phyloP scores from a whole-genome alignment of 2,329 filamentous ascomycete genomes.

The Xylariales sp. region DNA sequence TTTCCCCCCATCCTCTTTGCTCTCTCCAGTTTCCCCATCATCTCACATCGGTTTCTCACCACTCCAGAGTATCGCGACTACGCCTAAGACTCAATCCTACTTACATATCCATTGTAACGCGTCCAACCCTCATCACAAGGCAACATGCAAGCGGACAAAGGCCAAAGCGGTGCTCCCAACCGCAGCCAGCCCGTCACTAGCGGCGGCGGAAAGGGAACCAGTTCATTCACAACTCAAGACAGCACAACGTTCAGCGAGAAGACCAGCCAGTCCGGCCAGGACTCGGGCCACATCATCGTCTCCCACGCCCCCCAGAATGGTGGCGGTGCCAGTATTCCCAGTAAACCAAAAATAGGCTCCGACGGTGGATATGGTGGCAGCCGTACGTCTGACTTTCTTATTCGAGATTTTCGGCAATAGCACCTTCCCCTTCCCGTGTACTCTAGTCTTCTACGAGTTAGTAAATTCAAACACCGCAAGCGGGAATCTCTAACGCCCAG shows the following conservation, averaged over 20 bases:
- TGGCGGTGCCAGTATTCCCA: too few species aligned
- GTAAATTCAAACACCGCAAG: neutral
- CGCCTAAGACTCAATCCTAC: too few species aligned
- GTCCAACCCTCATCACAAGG: neutral
- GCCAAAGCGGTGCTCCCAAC: neutral
- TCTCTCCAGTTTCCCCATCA: neutral
- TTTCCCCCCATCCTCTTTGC: too few species aligned
- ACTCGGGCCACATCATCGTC: neutral
- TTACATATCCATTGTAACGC: neutral
- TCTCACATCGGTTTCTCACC: neutral
- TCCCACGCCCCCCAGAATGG: neutral
- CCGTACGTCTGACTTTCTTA: neutral
- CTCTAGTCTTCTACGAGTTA: too few species aligned
- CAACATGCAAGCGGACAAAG: neutral
- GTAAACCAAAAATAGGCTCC: neutral
- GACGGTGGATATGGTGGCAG: conserved; percentile 26
- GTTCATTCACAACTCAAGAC: too few species aligned
- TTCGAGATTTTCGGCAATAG: too few species aligned
- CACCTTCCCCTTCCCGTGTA: too few species aligned
- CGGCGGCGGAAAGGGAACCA: neutral
- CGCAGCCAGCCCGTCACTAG: neutral
- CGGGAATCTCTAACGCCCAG: neutral
- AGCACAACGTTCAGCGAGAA: neutral
- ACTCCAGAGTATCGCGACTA: neutral
- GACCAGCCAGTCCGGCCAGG: neutral